These are phyloP conservation scores for Coemansia sp. DNA, from an alignment of 192 early-diverging fungal species.

Conservation along the genomic window DNA sequence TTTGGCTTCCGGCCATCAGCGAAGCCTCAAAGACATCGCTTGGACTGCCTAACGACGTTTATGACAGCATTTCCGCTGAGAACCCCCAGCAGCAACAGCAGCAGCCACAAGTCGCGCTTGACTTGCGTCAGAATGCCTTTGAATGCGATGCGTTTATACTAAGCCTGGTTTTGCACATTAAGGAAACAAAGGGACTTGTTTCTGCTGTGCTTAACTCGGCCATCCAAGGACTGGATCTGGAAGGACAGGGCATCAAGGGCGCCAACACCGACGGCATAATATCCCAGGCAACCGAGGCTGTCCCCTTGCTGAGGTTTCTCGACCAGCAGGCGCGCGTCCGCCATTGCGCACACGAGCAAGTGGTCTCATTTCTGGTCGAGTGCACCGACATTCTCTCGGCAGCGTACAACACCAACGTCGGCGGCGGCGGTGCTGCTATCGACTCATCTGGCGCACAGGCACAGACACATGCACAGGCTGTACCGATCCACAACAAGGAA, in stretches of 20 bases:
- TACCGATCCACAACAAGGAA: constrained; percentile 25
- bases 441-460: neutral
- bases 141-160: constrained; percentile 44
- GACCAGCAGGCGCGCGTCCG: constrained; percentile 22
- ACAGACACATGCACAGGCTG: neutral
- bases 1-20: constrained; percentile 31
- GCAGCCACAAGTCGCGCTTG: constrained; percentile 2
- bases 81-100: constrained; percentile 12
- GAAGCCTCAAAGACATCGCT: constrained; percentile 16
- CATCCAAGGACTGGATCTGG: constrained; percentile 9
- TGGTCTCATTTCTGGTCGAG: constrained; percentile 22
- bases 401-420: constrained; percentile 12
- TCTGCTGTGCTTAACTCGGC: constrained; percentile 28
- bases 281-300: neutral
- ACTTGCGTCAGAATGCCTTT: constrained; percentile 20
- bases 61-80: neutral
- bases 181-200: constrained; percentile 7
- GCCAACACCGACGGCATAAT: constrained; percentile 1
- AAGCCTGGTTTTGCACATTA: constrained; percentile 27
- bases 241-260: constrained; percentile 1
- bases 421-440: neutral
- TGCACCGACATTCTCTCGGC: constrained; percentile 16
- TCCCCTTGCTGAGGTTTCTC: constrained; percentile 20
- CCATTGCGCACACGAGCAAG: constrained; percentile 36
- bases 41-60: constrained; percentile 8